Conservation (phyloP, 2,329 filamentous ascomycete species). For the Herpotrichia juniperi region DNA sequence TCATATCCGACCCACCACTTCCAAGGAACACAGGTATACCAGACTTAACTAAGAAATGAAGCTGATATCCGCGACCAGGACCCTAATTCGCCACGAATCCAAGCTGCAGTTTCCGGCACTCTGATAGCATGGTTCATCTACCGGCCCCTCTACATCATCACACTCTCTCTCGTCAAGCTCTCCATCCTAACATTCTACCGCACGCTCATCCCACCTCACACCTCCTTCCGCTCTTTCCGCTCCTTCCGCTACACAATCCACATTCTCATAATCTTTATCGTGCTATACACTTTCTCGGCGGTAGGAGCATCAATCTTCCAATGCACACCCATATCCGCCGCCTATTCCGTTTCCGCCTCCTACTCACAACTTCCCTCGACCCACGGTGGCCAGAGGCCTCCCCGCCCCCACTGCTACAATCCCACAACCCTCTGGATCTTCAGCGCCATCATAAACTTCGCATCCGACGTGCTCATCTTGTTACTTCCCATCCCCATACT, state of each 20-base stretch:
- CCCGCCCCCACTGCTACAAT: conserved; percentile 27
- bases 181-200: conserved; percentile 42
- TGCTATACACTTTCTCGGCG: conserved; percentile 27
- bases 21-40: too few species aligned
- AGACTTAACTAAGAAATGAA: too few species aligned
- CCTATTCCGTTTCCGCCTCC: conserved; percentile 5
- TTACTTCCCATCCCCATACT: conserved; percentile 53
- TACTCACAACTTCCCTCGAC: background rate
- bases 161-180: conserved; percentile 37
- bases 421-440: conserved; percentile 32
- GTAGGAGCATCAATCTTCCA: conserved; percentile 31
- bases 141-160: conserved; percentile 34
- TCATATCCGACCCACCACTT: background rate
- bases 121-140: conserved; percentile 35
- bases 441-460: conserved; percentile 49
- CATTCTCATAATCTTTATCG: conserved; percentile 10
- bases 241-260: background rate
- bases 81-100: conserved; percentile 12
- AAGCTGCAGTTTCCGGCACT: conserved; percentile 12
- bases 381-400: background rate
- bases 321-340: conserved; percentile 26
- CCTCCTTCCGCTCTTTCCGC: conserved; percentile 22
- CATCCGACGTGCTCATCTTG: conserved; percentile 50
- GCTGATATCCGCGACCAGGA: conserved; percentile 11
- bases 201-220: conserved; percentile 32